Evolutionary conservation across 2,329 filamentous ascomycete genomes (phyloP).

Genomic region (Pleomassaria siparia): DNA sequence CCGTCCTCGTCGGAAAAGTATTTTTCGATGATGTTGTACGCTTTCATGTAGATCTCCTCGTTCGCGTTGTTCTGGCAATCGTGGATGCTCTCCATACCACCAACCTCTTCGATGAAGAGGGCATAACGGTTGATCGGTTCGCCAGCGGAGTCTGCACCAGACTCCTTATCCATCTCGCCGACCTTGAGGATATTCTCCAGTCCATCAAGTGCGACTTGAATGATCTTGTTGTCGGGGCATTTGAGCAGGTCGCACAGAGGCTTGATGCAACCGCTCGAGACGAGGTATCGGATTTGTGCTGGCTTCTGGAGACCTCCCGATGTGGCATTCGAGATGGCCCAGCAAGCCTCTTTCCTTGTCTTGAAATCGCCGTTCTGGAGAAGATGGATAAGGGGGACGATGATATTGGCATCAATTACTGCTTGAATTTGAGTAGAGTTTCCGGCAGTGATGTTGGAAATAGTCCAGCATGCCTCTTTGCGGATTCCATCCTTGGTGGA

Average conservation of each 20-base stretch:
- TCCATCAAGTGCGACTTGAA: constrained; percentile 95
- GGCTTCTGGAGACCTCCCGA: constrained; percentile 98
- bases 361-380: constrained; percentile 97
- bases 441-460: constrained; percentile 97
- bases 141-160: constrained; percentile 62
- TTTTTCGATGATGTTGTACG: constrained; percentile 99
- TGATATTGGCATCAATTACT: constrained; percentile 95
- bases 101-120: constrained; percentile 96
- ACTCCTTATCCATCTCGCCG: constrained; percentile 96
- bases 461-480: constrained; percentile 99
- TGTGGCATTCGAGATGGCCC: constrained; percentile 98
- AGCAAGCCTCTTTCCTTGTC: constrained; percentile 98
- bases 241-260: constrained; percentile 91
- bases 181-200: constrained; percentile 99
- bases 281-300: constrained; percentile 95
- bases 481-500: constrained; percentile 98
- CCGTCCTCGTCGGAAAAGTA: constrained; percentile 99
- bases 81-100: constrained; percentile 99
- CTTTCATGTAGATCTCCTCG: constrained; percentile 99
- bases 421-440: constrained; percentile 98
- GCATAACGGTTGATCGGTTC: constrained; percentile 93
- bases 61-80: constrained; percentile 99
- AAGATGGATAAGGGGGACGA: constrained; percentile 92
- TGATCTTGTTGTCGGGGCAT: constrained; percentile 99
- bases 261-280: constrained; percentile 92